phyloP scores from a whole-genome alignment of 352 stramenopile species.

The Phytophthora sp. region DNA sequence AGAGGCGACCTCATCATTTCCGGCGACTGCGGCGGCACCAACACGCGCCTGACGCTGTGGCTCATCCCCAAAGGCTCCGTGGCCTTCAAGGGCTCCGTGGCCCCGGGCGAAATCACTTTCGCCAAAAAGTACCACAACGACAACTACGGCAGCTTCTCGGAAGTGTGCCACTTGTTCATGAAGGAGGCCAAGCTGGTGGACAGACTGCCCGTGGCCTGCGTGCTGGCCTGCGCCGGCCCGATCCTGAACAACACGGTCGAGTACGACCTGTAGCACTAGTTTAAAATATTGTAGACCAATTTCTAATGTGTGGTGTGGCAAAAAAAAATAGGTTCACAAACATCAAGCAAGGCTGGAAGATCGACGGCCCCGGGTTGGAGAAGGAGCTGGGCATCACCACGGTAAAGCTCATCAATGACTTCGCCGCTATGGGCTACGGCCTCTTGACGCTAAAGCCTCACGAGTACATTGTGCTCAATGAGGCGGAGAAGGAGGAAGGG shows the following conservation, averaged over 20 bases:
- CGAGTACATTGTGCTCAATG: constrained; percentile 92
- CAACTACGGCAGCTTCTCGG: constrained; percentile 79
- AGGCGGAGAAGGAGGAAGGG: constrained; percentile 63
- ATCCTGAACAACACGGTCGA: constrained; percentile 86
- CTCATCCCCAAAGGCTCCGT: constrained; percentile 67
- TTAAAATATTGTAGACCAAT: background rate
- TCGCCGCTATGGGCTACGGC: constrained; percentile 97
- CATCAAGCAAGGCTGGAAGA: constrained; percentile 91
- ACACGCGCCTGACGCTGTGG: constrained; percentile 94
- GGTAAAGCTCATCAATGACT: constrained; percentile 97
- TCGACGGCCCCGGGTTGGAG: constrained; percentile 84
- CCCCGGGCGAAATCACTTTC: constrained; percentile 83
- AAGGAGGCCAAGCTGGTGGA: constrained; percentile 88
- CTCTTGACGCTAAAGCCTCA: constrained; percentile 94
- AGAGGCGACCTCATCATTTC: constrained; percentile 85
- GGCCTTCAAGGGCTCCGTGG: constrained; percentile 70
- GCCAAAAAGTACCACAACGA: constrained; percentile 90
- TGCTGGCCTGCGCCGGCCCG: constrained; percentile 81
- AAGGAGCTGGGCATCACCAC: constrained; percentile 83
- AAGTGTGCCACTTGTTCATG: constrained; percentile 94
- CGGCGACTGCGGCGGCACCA: constrained; percentile 97
- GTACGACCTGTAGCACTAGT: constrained; percentile 39
- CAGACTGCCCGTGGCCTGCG: constrained; percentile 63
- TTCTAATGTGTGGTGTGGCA: too few relatives aligned
- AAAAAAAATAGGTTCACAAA: constrained; percentile 91